phyloP scores from a whole-genome alignment of 2,329 filamentous ascomycete species.

The Rhynchosporium agropyri region DNA sequence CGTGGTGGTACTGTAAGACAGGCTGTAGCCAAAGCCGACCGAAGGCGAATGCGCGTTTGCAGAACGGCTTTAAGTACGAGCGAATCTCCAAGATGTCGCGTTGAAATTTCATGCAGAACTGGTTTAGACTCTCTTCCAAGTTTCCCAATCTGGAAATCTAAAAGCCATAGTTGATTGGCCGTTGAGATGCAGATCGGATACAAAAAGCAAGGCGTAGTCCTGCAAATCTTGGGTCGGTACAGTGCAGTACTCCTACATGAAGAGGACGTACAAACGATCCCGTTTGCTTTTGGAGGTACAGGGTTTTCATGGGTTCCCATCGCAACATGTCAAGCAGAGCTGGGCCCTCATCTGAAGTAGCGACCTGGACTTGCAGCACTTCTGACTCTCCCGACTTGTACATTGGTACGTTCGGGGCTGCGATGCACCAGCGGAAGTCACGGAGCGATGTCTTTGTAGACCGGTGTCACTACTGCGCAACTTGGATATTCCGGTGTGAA shows the following conservation, averaged over 20 bases:
- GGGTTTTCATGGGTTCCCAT: slow-evolving; percentile 8
- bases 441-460: neutral
- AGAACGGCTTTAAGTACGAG: neutral
- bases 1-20: slow-evolving; percentile 1
- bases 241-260: neutral
- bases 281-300: slow-evolving; percentile 2
- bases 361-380: slow-evolving; percentile 5
- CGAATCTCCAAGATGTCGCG: neutral
- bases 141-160: neutral
- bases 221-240: slow-evolving; percentile 11
- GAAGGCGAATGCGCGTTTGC: neutral
- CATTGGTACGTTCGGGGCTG: neutral
- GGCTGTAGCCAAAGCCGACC: neutral
- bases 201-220: slow-evolving; percentile 5
- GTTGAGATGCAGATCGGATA: neutral
- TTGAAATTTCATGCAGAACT: neutral
- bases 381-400: slow-evolving; percentile 2
- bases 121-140: neutral
- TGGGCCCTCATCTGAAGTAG: slow-evolving; percentile 9
- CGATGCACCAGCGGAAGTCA: slow-evolving; percentile 11
- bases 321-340: slow-evolving; percentile 18
- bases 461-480: slow-evolving; percentile 14
- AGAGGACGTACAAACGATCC: slow-evolving; percentile 5
- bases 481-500: slow-evolving; percentile 14
- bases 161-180: neutral